A percentile compares a stretch with the other conserved stretches of the same genome.
phyloP scores from a whole-genome alignment of 768 basidiomycete species.

The Termitomyces sp. region DNA sequence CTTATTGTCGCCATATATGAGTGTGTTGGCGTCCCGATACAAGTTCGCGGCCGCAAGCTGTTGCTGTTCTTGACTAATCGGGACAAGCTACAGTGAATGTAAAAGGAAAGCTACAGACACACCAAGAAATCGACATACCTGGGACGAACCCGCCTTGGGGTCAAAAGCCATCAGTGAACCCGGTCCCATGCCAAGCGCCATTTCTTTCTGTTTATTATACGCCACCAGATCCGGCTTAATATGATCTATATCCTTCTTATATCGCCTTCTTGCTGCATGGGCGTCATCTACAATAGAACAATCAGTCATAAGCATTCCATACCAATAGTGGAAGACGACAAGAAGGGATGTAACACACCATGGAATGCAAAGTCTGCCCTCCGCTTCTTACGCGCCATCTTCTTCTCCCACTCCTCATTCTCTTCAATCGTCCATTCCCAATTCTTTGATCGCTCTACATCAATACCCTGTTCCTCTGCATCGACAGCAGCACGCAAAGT shows the following conservation, averaged over 20 bases:
- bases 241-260: slow-evolving; percentile 87
- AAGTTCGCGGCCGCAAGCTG: slow-evolving; percentile 72
- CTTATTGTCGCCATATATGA: slow-evolving; percentile 93
- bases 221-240: slow-evolving; percentile 84
- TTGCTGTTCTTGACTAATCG: slow-evolving; percentile 62
- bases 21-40: slow-evolving; percentile 83
- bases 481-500: slow-evolving; percentile 71
- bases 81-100: slow-evolving; percentile 34
- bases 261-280: slow-evolving; percentile 81
- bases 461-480: slow-evolving; percentile 89
- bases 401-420: slow-evolving; percentile 96
- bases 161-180: slow-evolving; percentile 64
- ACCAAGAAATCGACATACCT: slow-evolving; percentile 23
- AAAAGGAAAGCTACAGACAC: neutral
- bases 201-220: slow-evolving; percentile 88
- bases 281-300: slow-evolving; percentile 62
- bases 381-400: slow-evolving; percentile 73
- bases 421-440: slow-evolving; percentile 97
- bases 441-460: slow-evolving; percentile 85
- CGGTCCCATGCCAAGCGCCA: slow-evolving; percentile 68
- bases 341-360: slow-evolving; percentile 45
- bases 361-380: slow-evolving; percentile 90
- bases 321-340: neutral
- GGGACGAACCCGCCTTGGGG: slow-evolving; percentile 38
- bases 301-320: neutral